Base-by-base conservation (phyloP, 2,329 filamentous ascomycete genomes). In the Lecanicillium sp. region DNA sequence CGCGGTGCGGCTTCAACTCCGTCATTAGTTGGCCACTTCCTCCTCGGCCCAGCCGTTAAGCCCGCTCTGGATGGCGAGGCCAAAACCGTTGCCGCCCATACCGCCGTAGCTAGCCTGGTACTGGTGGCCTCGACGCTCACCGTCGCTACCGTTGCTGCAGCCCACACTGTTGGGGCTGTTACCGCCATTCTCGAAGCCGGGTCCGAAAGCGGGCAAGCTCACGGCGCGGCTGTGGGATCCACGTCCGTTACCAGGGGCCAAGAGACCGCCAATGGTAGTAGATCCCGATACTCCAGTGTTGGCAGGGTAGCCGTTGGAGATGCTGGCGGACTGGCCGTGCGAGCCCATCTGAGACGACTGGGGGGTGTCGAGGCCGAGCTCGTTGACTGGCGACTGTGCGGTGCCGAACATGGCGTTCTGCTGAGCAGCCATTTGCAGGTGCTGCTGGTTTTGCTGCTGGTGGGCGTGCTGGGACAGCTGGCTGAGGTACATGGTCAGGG, bases 401-500 rank as follows among this genome's bases (percentile, higher is more conserved):
- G 84, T 84, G 53, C 84, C 86, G 62, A 91, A 95, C 54, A 95
- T 75, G 7, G 87, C 83, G 38, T 84, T 83, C 65, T 95, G 89
- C 61, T 93, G 88, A 27, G 81, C 83, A 48, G 79, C 78, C 56
- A 89, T 75, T 33, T 81, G 77, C 54, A 86, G 81, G 46, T 86
- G 80, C 55, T 90, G 83, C 55, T 88, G 84, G 26, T 85, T 80
- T 52, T 89, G 86, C 55, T 90, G 86, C 41, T 81, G 78, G 54
- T 87, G 84, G 14, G 80, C 78, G 60, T 86, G 81, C 52, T 84
- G 79, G 19, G 83, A 83, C 23, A 91, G 80, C 61, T 94, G 89
- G 67, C 84, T 91, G 51, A 96, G 77, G 64, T 96, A 97, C 81
- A 96, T 83, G 20, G 90, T 95, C 64, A 97, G 68, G 1, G 91